phyloP scores from a whole-genome alignment of 78 protist genomes.

The Monosiga brevicollis region DNA sequence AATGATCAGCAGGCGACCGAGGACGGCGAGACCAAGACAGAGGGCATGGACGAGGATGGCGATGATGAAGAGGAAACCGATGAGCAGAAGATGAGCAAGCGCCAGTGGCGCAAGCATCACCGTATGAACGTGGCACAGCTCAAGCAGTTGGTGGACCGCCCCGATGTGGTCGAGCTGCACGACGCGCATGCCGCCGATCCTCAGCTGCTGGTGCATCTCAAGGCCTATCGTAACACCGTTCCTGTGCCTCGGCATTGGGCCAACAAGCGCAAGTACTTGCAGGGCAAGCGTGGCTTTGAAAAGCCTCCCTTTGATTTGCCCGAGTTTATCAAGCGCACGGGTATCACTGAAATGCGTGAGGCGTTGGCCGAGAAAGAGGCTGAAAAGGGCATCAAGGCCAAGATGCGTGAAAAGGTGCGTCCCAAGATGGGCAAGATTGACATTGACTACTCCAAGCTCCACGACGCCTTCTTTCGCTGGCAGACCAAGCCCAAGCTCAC shows the following conservation, averaged over 20 bases:
- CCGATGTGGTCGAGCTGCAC: conserved; percentile 61
- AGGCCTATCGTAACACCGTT: conserved; percentile 69
- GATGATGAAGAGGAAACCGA: conserved; percentile 23
- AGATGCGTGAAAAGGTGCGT: conserved; percentile 56
- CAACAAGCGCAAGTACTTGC: conserved; percentile 89
- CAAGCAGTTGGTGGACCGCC: conserved; percentile 74
- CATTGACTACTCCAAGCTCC: conserved; percentile 85
- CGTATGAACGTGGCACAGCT: conserved; percentile 73
- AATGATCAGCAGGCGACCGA: neutral
- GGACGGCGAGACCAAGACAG: neutral
- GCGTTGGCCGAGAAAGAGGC: conserved; percentile 50
- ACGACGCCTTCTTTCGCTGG: conserved; percentile 91
- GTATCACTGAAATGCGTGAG: conserved; percentile 80
- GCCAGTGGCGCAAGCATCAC: conserved; percentile 37
- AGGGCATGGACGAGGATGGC: neutral
- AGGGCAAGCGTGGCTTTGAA: conserved; percentile 80
- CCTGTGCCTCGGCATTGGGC: conserved; percentile 97
- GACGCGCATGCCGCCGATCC: conserved; percentile 91
- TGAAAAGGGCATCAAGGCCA: conserved; percentile 43
- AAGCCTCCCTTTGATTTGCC: conserved; percentile 87
- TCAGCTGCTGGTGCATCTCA: conserved; percentile 71
- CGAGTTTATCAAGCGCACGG: conserved; percentile 92
- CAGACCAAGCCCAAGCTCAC: conserved; percentile 63
- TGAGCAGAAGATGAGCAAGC: conserved; percentile 41
- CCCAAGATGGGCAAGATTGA: conserved; percentile 81